These are phyloP conservation scores for Chiua sp. DNA, from an alignment of 1,284 basidiomycete genomes.

Conservation along the genomic window DNA sequence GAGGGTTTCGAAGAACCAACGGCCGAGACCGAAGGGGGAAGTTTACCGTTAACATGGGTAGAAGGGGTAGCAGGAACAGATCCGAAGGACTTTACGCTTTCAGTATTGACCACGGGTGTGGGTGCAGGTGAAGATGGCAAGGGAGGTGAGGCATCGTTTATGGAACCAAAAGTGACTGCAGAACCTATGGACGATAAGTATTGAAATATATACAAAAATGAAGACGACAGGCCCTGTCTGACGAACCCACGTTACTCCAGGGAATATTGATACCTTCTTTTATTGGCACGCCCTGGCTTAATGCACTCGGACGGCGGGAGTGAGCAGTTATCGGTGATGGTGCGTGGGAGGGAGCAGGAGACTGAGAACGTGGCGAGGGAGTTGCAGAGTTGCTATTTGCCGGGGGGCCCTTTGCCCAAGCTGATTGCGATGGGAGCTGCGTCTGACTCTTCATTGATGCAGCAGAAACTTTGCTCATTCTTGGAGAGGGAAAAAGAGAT, in stretches of 20 bases:
- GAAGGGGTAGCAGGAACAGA: constrained; percentile 54
- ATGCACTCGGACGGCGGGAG: constrained; percentile 72
- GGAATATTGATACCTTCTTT: constrained; percentile 77
- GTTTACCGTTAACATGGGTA: constrained; percentile 63
- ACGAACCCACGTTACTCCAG: constrained; percentile 59
- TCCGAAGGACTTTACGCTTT: constrained; percentile 82
- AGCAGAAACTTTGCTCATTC: constrained; percentile 88
- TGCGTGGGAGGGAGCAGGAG: constrained; percentile 61
- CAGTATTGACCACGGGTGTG: constrained; percentile 66
- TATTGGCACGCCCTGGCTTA: constrained; percentile 70
- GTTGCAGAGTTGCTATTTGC: constrained; percentile 52
- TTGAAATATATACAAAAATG: not conserved
- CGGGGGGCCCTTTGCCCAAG: constrained; percentile 85
- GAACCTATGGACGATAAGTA: constrained; percentile 48
- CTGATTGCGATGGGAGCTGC: constrained; percentile 75
- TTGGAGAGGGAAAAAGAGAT: constrained; percentile 30
- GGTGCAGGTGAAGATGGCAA: constrained; percentile 74
- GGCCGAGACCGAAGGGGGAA: constrained; percentile 30
- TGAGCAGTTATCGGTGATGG: constrained; percentile 57
- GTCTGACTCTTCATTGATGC: constrained; percentile 71
- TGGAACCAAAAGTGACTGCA: constrained; percentile 83
- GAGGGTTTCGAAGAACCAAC: constrained; percentile 35
- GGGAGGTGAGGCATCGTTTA: constrained; percentile 71
- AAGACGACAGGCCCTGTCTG: constrained; percentile 60
- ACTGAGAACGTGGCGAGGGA: constrained; percentile 74